These are phyloP conservation scores for Cephalotrichum gorgonifer DNA, from an alignment of 2,329 filamentous ascomycete genomes.

Conservation along the genomic window DNA sequence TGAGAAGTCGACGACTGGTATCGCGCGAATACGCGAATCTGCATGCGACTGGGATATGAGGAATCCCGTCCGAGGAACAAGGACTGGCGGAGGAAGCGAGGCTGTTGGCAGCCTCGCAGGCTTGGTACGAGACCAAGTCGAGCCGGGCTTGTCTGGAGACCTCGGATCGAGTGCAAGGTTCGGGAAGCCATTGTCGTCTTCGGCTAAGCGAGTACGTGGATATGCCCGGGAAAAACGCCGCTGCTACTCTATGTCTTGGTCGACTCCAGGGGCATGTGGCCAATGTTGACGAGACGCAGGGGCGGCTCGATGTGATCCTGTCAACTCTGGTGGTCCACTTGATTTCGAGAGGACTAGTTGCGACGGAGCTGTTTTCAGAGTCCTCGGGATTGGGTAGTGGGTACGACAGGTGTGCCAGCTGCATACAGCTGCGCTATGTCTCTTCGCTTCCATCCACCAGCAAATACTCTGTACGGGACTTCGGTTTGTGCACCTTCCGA, in stretches of 20 bases:
- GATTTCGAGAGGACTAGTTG: not conserved
- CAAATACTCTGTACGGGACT: no score
- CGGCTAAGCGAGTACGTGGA: not conserved
- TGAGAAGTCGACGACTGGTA: conserved; percentile 1
- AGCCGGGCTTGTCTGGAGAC: not conserved
- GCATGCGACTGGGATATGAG: not conserved
- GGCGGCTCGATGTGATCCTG: not conserved
- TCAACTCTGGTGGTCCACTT: not conserved
- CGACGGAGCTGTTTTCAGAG: not conserved
- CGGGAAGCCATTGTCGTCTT: not conserved
- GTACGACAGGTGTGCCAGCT: not conserved
- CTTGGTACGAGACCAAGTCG: not conserved
- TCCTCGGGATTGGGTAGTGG: no score
- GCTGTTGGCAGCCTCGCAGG: not conserved
- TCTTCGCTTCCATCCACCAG: no score
- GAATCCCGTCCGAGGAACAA: not conserved
- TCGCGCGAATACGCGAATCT: not conserved
- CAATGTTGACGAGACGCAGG: not conserved
- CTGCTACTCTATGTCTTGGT: not conserved
- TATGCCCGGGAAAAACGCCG: not conserved
- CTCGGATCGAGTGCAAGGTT: not conserved
- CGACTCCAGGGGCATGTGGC: not conserved
- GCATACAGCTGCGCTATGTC: not conserved
- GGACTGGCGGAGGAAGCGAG: not conserved
- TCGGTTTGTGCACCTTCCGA: no score